Base-by-base conservation (phyloP, 805 yeast species). In the Hanseniaspora osmophila region DNA sequence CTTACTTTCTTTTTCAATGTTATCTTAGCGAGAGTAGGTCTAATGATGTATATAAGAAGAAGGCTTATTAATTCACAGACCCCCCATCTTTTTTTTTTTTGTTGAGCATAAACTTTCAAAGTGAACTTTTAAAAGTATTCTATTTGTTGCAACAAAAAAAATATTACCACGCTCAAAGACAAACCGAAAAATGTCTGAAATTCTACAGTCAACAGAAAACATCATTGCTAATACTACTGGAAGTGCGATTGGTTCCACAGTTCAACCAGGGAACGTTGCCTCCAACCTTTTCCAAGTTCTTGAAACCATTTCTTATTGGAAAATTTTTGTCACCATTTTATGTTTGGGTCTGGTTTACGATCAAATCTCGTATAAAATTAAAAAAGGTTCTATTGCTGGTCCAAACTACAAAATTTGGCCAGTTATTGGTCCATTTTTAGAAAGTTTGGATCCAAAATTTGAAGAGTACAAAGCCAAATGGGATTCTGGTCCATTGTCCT, bases 381-480 rank as follows among this genome's bases (percentile, higher is more conserved):
- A 78, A 51, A 92, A 92, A 64, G 96, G 96, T 39, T 59, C 75
- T 32, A 86, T 90, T 61, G 96, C 86, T 9, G 98, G 98, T 18
- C 98, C 96, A 12, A 64, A 67, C 40, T 78, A 72, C 62, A 92
- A 92, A 64, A 57, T 87, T 47, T 90, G 94, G 87, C 98, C 98
- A 2, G 70, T 92, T 43, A 88, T 92, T 54, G 98, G 98, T 2
- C 97, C 98, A 2, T 92, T 92, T 56, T 69, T 92, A 63, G 96
- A 92, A 61, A 80, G 92, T 15, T 69, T 92, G 60, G 90, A 92
- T 67, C 98, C 98, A 17, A 88, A 90, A 61, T 92, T 92, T 61
- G 95, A 84, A 59, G 95, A 83, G 58, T 92, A 92, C 64, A 70
- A 77, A 62, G 84, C 84, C 43, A 92, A 92, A 63, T 92, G 98